Evolutionary conservation across 1,284 basidiomycete genomes (phyloP).

Genomic region (Xerocomus amazonicus): DNA sequence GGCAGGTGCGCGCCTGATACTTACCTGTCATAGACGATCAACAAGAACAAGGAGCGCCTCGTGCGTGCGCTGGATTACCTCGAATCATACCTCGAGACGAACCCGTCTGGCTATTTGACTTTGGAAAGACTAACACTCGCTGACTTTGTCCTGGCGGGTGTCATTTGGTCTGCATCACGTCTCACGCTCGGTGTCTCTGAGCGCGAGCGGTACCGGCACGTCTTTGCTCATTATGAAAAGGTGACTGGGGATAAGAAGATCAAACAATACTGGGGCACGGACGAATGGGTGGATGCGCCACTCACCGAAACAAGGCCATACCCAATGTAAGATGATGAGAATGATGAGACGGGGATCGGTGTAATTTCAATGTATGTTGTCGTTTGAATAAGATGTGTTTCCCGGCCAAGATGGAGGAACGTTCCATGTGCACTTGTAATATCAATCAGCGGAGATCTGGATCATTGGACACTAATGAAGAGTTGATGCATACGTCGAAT

Average conservation of each 20-base stretch:
- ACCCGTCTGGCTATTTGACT: conserved; percentile 43
- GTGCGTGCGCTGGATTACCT: conserved; percentile 35
- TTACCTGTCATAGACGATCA: neutral
- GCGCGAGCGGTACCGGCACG: conserved; percentile 43
- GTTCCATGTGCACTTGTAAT: too few species aligned
- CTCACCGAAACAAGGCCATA: conserved; percentile 6
- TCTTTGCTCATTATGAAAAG: conserved; percentile 47
- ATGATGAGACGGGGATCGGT: neutral
- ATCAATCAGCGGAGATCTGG: too few species aligned
- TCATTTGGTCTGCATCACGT: conserved; percentile 29
- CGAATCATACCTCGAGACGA: conserved; percentile 48
- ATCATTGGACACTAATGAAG: too few species aligned
- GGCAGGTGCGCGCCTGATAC: neutral
- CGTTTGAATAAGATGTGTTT: neutral
- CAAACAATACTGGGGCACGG: conserved; percentile 24
- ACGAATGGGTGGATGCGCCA: conserved; percentile 13
- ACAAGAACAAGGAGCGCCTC: conserved; percentile 15
- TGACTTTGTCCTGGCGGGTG: conserved; percentile 50
- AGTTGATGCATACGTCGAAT: too few species aligned
- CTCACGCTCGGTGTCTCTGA: conserved; percentile 39
- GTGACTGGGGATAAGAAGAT: conserved; percentile 48
- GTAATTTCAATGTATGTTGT: neutral
- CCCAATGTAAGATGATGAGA: neutral
- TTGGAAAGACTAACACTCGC: conserved; percentile 59
- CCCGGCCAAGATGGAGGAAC: too few species aligned